Conservation (phyloP, 352 stramenopile genomes). For the Globisporangium spiculum region DNA sequence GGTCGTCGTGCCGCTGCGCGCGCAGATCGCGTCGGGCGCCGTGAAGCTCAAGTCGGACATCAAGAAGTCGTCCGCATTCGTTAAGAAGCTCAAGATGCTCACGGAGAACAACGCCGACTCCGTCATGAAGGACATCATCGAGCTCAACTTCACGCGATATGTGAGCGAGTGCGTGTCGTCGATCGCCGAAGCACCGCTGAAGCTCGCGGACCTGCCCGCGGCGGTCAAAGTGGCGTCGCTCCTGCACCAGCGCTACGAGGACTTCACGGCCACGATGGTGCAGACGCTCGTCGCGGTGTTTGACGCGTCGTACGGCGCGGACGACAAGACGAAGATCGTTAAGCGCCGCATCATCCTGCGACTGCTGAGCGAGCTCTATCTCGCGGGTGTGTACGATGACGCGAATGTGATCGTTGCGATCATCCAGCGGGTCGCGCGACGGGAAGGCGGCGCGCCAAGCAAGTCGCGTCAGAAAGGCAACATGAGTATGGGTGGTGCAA, state of each 20-base stretch:
- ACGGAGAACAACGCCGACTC: conserved; percentile 64
- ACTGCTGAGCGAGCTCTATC: conserved; percentile 80
- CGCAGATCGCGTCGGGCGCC: conserved; percentile 77
- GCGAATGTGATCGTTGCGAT: conserved; percentile 77
- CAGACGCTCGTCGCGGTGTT: conserved; percentile 53
- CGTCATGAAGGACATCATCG: conserved; percentile 82
- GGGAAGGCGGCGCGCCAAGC: conserved; percentile 43
- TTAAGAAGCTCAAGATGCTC: conserved; percentile 94
- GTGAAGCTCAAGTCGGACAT: conserved; percentile 97
- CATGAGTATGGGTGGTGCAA: conserved; percentile 23
- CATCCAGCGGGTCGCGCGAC: conserved; percentile 65
- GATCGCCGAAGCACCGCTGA: conserved; percentile 85
- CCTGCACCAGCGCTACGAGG: conserved; percentile 91
- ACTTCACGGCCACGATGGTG: conserved; percentile 75
- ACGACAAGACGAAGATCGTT: conserved; percentile 76
- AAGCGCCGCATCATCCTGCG: conserved; percentile 73
- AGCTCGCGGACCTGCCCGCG: conserved; percentile 82
- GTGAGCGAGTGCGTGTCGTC: conserved; percentile 93
- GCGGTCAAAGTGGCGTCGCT: conserved; percentile 84
- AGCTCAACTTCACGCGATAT: conserved; percentile 94
- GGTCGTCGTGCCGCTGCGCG: conserved; percentile 54
- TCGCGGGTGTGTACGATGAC: conserved; percentile 77
- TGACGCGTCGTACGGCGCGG: conserved; percentile 49
- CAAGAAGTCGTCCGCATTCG: conserved; percentile 97
- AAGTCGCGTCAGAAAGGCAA: conserved; percentile 38